phyloP scores from a whole-genome alignment of 2,329 filamentous ascomycete genomes.

The Lachnellula subtilissima region DNA sequence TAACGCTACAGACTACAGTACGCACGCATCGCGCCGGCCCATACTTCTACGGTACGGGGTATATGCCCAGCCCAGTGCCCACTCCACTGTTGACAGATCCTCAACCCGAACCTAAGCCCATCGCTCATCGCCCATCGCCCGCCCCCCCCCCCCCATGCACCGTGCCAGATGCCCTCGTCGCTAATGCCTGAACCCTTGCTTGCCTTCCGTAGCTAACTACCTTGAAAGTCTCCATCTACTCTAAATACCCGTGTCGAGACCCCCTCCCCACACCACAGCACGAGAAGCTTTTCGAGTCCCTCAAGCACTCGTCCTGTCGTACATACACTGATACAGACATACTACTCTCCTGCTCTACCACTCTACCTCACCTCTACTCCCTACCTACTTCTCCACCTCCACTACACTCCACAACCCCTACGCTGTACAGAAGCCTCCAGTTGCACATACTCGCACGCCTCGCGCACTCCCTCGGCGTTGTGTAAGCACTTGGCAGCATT shows the following conservation, averaged over 20 bases:
- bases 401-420: not conserved
- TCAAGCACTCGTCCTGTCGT: not conserved
- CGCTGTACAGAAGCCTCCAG: not conserved
- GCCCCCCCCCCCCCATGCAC: not conserved
- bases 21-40: too few species aligned
- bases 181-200: not conserved
- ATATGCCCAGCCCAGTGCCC: too few species aligned
- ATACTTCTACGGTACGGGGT: too few species aligned
- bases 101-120: too few species aligned
- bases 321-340: too few species aligned
- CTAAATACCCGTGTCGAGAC: conserved; percentile 1
- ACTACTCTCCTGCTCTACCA: not conserved
- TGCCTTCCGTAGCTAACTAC: not conserved
- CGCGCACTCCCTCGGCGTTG: not conserved
- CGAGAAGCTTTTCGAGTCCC: not conserved
- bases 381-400: not conserved
- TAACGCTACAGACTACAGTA: too few species aligned
- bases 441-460: not conserved
- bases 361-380: not conserved
- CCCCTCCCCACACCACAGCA: not conserved
- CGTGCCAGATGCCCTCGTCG: not conserved
- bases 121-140: not conserved
- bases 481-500: not conserved
- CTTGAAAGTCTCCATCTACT: not conserved
- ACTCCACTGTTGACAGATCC: too few species aligned